Evolutionary conservation across 148 eudicot species (phyloP).

Genomic region (Chenopodium album): DNA sequence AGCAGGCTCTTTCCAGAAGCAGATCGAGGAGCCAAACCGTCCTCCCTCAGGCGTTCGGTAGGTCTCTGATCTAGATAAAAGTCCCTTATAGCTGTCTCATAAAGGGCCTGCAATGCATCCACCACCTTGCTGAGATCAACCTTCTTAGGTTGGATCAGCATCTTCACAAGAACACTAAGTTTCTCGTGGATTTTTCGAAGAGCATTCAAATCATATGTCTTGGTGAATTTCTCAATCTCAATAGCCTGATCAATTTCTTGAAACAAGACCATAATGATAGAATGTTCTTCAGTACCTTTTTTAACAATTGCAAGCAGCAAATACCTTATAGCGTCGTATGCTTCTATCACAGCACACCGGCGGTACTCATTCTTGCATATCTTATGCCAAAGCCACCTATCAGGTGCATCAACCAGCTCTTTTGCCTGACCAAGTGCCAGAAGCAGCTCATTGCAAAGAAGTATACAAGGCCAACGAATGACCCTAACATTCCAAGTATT

Average conservation of each 20-base stretch:
- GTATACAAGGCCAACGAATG: constrained; percentile 90
- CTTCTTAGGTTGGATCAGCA: constrained; percentile 45
- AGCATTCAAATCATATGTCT: constrained; percentile 59
- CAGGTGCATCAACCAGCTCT: constrained; percentile 88
- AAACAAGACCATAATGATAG: constrained; percentile 61
- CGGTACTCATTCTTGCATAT: constrained; percentile 81
- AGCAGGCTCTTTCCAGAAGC: constrained; percentile 48
- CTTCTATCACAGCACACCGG: constrained; percentile 84
- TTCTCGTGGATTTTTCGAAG: constrained; percentile 71
- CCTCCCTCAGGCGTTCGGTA: constrained; percentile 59
- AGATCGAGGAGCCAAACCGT: constrained; percentile 70
- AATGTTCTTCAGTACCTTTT: constrained; percentile 59
- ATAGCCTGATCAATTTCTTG: constrained; percentile 78
- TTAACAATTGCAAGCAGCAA: constrained; percentile 61
- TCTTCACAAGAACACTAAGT: constrained; percentile 51
- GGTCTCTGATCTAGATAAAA: constrained; percentile 56
- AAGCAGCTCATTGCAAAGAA: constrained; percentile 87
- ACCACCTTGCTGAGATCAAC: constrained; percentile 63
- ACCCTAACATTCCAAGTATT: constrained; percentile 82
- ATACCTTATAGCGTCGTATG: constrained; percentile 72
- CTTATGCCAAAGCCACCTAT: constrained; percentile 88
- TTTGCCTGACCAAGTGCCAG: constrained; percentile 91
- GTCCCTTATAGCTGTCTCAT: constrained; percentile 69
- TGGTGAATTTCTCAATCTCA: constrained; percentile 73
- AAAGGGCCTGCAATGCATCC: constrained; percentile 77